phyloP scores from a whole-genome alignment of 345 rosid genomes.

The Citrus mangshanensis region DNA sequence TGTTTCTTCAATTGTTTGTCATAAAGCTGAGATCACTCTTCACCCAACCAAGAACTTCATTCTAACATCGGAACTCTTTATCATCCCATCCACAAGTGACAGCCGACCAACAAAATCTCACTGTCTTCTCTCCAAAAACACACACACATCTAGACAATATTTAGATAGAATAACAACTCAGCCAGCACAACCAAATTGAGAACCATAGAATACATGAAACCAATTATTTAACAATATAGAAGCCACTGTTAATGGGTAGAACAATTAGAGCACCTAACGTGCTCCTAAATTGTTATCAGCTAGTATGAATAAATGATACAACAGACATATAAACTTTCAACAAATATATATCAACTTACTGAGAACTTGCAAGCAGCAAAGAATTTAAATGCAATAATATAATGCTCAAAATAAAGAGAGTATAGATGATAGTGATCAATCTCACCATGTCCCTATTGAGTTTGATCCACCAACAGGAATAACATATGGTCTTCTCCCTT shows the following conservation, averaged over 20 bases:
- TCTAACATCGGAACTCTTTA: background rate
- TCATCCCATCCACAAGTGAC: background rate
- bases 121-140: background rate
- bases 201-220: background rate
- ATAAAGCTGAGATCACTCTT: background rate
- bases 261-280: background rate
- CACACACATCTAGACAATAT: background rate
- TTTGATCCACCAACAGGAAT: conserved; percentile 97
- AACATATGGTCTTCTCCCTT: conserved; percentile 87
- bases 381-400: background rate
- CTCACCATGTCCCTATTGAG: conserved; percentile 94
- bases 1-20: background rate
- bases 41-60: background rate
- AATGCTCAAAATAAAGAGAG: background rate
- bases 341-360: background rate
- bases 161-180: background rate
- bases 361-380: background rate
- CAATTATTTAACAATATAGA: background rate
- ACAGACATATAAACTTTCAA: background rate
- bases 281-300: background rate
- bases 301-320: background rate
- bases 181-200: background rate
- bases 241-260: background rate
- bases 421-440: background rate
- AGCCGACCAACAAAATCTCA: background rate